Base-by-base conservation (phyloP, 2,329 filamentous ascomycete genomes). In the Ophiocordyceps camponoti-saundersi region DNA sequence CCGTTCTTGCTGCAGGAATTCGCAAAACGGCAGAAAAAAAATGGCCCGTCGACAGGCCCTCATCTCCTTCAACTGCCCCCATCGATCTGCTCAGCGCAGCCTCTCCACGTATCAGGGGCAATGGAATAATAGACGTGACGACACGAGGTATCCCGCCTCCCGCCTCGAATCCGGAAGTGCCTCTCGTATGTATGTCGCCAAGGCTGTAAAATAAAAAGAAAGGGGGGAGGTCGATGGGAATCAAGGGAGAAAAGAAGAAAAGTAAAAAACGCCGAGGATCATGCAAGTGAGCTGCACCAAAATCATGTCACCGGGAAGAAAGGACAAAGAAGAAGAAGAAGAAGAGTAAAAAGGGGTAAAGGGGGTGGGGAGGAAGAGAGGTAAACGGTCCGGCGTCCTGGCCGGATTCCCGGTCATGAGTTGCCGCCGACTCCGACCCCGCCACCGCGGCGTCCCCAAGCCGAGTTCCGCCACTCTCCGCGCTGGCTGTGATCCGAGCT, bases 391-490 rank as follows among this genome's bases (percentile, higher is more conserved):
- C 20, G 49, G 51, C 46, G 49, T 48, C 46, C 29, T 47, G 22
- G 44, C 36, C 6, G 7, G 18, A 36, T 42, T 49, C 48, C 47
- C 46, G 20, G 53, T 64, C 57, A 68, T 53, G 59, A 62, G 48
- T 66, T 66, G 42, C 64, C 63, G 12, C 73, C 71, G 12, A 74
- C 65, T 50, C 74, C 71, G 43, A 70, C 61, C 23, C 68, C 68
- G 21, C 70, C 66, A 51, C 65, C 71, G 49, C 69, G 72, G 44
- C 70, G 70, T 26, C 65, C 67, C 67, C 68, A 75, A 36, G 64
- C 72, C 18, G 74, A 78, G 55, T 75, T 76, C 32, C 75, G 69
- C 72, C 74, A 78, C 49, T 77, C 72, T 47, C 70, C 66, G 43
- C 69, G 69, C 50, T 69, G 69, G 44, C 58, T 63, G 44, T 65